Percentiles rank a stretch among this genome's conserved stretches.
Evolutionary conservation across 495 filamentous ascomycete species (phyloP).

Genomic region (Penicillium bovifimosum): DNA sequence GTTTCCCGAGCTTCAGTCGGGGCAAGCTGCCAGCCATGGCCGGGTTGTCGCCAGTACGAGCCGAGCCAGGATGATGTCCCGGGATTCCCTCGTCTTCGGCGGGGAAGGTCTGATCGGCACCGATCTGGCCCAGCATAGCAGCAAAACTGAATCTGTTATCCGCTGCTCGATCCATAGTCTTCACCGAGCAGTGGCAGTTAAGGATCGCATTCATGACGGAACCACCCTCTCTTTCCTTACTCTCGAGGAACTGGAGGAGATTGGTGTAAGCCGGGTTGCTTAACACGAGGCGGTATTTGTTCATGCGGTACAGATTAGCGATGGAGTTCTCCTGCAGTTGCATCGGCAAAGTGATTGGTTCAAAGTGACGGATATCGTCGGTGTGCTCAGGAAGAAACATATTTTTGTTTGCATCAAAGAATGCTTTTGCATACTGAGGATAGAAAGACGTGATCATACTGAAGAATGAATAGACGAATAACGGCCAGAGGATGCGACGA

Average conservation of each 20-base stretch:
- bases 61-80: constrained; percentile 80
- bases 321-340: constrained; percentile 68
- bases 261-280: constrained; percentile 72
- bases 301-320: constrained; percentile 70
- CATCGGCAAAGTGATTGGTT: constrained; percentile 63
- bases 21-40: constrained; percentile 47
- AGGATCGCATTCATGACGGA: constrained; percentile 68
- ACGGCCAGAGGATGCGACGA: constrained; percentile 76
- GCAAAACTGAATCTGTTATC: constrained; percentile 78
- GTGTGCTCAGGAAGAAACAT: constrained; percentile 69
- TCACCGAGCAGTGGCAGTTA: constrained; percentile 65
- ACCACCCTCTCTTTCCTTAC: constrained; percentile 72
- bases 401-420: constrained; percentile 60
- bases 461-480: constrained; percentile 90
- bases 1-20: constrained; percentile 66
- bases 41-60: constrained; percentile 63
- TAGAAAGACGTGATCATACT: constrained; percentile 72
- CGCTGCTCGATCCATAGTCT: constrained; percentile 66
- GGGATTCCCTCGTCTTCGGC: constrained; percentile 91
- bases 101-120: constrained; percentile 59
- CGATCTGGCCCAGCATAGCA: constrained; percentile 62
- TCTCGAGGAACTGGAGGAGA: constrained; percentile 82
- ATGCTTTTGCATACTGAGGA: constrained; percentile 60
- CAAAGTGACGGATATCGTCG: constrained; percentile 67
- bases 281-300: constrained; percentile 82